Evolutionary conservation across 2,329 filamentous ascomycete species (phyloP), one percentile per base, ranked within the genome.

Genomic region (Chaetomium globosum): DNA sequence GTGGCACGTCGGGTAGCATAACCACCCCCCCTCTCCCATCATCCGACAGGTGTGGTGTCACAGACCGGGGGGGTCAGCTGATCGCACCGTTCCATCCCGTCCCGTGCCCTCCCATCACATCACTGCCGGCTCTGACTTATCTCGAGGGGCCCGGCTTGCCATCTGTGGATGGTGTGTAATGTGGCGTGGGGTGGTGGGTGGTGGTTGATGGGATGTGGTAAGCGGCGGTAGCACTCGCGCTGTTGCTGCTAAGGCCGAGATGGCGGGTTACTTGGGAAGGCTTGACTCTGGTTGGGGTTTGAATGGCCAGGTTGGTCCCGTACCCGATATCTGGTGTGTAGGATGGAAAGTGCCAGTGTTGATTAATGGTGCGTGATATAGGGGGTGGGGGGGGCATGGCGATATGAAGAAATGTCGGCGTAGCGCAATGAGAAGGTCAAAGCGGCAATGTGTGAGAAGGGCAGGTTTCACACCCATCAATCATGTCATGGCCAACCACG

Each of bases 1-100:
- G 30, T 55, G 30, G 12, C 53, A 36, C 53, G 31, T 36, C 30
- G 53, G 53, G 53, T 55, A 55, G 9, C 53, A 55, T 55, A 55
- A 31, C 53, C 53, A 36, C 16, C 3, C 39, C 36, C 39, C 7
- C 19, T n/a, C n/a, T 43, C 2, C 16, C 39, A 19, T 7, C 16
- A 43, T n/a, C 39, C 21, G 9, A 28, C 3, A 52, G 12, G 49
- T 52, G 23, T 52, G 49, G 49, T 52, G 49, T 30, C 21, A 52
- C 49, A 52, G 23, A 26, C 4, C 2, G 26, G 12, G 9, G 33
- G 33, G 39, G 30, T 52, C 49, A 52, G 49, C 49, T 52, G 49
- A 26, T 52, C 49, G 9, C 16, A 28, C 26, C 49, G 49, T 52
- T 26, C 49, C 49, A 52, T 52, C 21, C 49, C 49, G 49, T 52